phyloP scores from a whole-genome alignment of 805 yeast species.

The Ogataea nitratoaversa region DNA sequence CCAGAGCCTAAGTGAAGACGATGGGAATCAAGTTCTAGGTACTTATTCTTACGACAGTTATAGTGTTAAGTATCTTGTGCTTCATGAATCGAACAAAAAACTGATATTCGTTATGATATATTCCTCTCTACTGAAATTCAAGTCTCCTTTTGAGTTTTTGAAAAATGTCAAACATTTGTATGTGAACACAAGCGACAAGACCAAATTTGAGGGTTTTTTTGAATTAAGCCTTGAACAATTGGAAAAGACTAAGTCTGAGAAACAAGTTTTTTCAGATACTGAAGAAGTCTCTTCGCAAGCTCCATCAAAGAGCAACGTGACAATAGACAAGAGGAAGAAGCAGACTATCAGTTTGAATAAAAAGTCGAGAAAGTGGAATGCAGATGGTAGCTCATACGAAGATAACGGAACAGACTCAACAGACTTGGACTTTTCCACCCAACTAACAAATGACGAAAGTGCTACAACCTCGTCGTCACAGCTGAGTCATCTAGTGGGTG shows the following conservation, averaged over 20 bases:
- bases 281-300: conserved; percentile 2
- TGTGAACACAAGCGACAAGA: conserved; percentile 23
- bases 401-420: conserved; percentile 33
- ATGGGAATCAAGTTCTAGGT: conserved; percentile 20
- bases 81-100: conserved; percentile 33
- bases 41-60: conserved; percentile 35
- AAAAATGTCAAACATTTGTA: conserved; percentile 21
- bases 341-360: conserved; percentile 25
- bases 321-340: conserved; percentile 9
- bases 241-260: conserved; percentile 16
- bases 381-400: conserved; percentile 54
- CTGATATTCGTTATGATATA: conserved; percentile 41
- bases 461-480: conserved; percentile 19
- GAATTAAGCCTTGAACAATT: conserved; percentile 31
- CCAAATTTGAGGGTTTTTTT: conserved; percentile 37
- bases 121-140: conserved; percentile 32
- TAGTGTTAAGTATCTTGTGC: conserved; percentile 40
- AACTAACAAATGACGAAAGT: conserved; percentile 14
- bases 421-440: conserved; percentile 53
- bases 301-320: background rate
- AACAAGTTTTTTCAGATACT: conserved; percentile 4
- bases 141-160: conserved; percentile 27
- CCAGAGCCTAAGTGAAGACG: conserved; percentile 18
- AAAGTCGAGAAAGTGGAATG: conserved; percentile 60
- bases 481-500: conserved; percentile 34